Conservation (phyloP, 495 filamentous ascomycete species). For the Annulohypoxylon stygium region DNA sequence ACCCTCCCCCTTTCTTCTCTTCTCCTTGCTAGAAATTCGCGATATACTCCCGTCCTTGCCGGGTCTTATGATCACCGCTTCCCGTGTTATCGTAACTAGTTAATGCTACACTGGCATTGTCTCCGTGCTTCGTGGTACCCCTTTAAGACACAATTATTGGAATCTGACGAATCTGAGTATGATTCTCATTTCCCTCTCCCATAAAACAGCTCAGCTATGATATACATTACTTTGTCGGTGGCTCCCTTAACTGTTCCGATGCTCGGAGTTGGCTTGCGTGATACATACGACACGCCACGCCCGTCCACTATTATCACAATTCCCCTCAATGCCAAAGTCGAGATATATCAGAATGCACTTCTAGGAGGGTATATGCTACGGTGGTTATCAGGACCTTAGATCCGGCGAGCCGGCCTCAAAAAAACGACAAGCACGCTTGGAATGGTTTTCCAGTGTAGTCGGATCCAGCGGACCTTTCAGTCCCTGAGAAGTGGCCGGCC, state of each 20-base stretch:
- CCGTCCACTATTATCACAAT: neutral
- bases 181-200: neutral
- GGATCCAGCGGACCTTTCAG: neutral
- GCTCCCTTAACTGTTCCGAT: slow-evolving; percentile 26
- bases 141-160: neutral
- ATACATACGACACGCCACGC: slow-evolving; percentile 32
- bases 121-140: neutral
- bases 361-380: slow-evolving; percentile 11
- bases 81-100: neutral
- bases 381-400: neutral
- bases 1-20: neutral
- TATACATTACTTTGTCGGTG: slow-evolving; percentile 12
- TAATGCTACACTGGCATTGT: neutral
- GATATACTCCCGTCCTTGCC: neutral
- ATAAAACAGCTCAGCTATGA: neutral
- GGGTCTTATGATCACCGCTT: neutral
- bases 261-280: slow-evolving; percentile 26
- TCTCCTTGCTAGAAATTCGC: neutral
- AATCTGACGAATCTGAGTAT: neutral
- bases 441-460: neutral
- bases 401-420: neutral
- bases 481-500: neutral
- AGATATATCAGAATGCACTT: neutral
- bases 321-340: neutral
- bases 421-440: neutral